Evolutionary conservation across 495 filamentous ascomycete genomes (phyloP), one percentile per base, ranked within the genome.

Genomic region (Aspergillus campestris): DNA sequence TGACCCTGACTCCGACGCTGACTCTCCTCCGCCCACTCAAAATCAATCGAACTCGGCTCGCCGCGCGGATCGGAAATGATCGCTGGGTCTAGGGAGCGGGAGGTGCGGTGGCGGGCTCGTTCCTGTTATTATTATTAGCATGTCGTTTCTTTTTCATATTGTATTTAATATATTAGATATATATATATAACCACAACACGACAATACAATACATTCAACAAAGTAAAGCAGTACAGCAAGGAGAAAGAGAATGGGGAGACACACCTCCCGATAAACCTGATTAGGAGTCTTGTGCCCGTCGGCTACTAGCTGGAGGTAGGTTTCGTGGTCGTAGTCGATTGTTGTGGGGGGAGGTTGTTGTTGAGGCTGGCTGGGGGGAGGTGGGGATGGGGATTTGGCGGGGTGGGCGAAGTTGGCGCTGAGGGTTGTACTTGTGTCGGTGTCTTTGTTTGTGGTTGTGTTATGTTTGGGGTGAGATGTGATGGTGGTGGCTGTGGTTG

Each of bases 291-390:
- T 64, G 9, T 37, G 48, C 35, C 49, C 40, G 1, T 55, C 58
- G n/a, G 51, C 51, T 31, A 56, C 51, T 24, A 64, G 47, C 32
- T 59, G 53, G 5, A 64, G 53, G 38, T 61, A 64, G 34, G 49
- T 46, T 42, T 64, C 60, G 27, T 64, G 58, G 41, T 64, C 60
- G 42, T 64, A 64, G 37, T 52, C 56, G 41, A 61, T 47, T 8
- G 43, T 34, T 1, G 41, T 13, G 15, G 38, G 38, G 29, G 24
- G 28, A 50, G 48, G 38, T 27, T 29, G 38, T 2, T 24, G 18
- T 2, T 24, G 18, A 4, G 1, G 18, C 4, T 24, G 18, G 18
- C 1, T 24, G 29, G 7, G 14, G 12, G 38, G 38, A 30, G 38
- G 38, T 18, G 38, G 38, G 3, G 24, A n/a, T 29, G 8, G 27